Evolutionary conservation across 768 basidiomycete genomes (phyloP).

Genomic region (Agaricus blazei): DNA sequence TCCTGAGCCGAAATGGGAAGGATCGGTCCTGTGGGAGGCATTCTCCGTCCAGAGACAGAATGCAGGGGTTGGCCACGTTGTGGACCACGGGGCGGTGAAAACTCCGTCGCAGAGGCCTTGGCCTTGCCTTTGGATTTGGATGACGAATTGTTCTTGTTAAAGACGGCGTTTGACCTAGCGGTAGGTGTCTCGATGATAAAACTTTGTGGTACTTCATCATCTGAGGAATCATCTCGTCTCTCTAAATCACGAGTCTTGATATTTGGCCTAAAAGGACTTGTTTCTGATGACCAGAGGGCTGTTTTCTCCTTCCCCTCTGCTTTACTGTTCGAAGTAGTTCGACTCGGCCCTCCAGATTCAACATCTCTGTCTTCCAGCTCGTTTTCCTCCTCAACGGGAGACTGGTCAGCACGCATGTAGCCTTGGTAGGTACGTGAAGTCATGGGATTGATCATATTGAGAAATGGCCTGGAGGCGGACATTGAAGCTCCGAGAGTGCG

Average conservation of each 20-base stretch:
- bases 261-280: slow-evolving; percentile 62
- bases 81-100: slow-evolving; percentile 12
- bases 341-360: slow-evolving; percentile 46
- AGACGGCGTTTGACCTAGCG: not conserved
- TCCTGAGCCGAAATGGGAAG: slow-evolving; percentile 11
- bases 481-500: slow-evolving; percentile 17
- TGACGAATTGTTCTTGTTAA: slow-evolving; percentile 31
- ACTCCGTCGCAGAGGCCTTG: slow-evolving; percentile 15
- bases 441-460: slow-evolving; percentile 81
- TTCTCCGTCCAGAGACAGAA: slow-evolving; percentile 31
- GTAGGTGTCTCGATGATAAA: slow-evolving; percentile 71
- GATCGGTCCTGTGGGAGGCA: slow-evolving; percentile 23
- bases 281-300: slow-evolving; percentile 58
- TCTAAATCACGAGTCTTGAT: slow-evolving; percentile 62
- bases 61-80: slow-evolving; percentile 46
- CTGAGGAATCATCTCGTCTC: slow-evolving; percentile 59
- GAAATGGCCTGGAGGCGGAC: slow-evolving; percentile 72
- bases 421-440: slow-evolving; percentile 61
- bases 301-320: slow-evolving; percentile 40
- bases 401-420: slow-evolving; percentile 70
- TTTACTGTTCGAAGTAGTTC: slow-evolving; percentile 34
- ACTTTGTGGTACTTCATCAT: slow-evolving; percentile 82
- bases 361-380: slow-evolving; percentile 31
- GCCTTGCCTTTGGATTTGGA: slow-evolving; percentile 17
- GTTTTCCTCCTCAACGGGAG: slow-evolving; percentile 68